Conservation (phyloP, 371 early-diverging fungal species). For the Haplosporangium sp. region DNA sequence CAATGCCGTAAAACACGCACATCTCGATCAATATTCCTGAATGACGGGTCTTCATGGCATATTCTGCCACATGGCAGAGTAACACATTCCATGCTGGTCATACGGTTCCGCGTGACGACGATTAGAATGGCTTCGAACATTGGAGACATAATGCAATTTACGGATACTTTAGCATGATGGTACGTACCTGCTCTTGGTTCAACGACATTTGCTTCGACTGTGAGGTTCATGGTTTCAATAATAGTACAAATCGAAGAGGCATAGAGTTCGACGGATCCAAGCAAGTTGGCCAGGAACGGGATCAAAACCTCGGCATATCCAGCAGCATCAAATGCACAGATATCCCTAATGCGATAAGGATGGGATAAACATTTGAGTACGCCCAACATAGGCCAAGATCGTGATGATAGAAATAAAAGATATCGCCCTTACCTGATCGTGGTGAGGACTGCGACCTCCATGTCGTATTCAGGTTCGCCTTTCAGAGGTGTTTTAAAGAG, state of each 20-base stretch:
- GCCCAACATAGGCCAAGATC: neutral
- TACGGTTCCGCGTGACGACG: neutral
- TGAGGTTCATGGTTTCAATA: slow-evolving; percentile 60
- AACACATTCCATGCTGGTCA: slow-evolving; percentile 61
- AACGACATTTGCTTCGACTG: slow-evolving; percentile 59
- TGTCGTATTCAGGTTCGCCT: slow-evolving; percentile 55
- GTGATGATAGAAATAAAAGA: neutral
- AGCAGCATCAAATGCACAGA: slow-evolving; percentile 57
- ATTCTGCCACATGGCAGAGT: slow-evolving; percentile 61
- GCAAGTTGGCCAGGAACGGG: slow-evolving; percentile 63
- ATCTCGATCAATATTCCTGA: slow-evolving; percentile 34
- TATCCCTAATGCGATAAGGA: slow-evolving; percentile 46
- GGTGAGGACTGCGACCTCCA: slow-evolving; percentile 65
- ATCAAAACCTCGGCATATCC: slow-evolving; percentile 65
- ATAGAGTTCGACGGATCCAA: slow-evolving; percentile 64
- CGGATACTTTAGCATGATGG: too few species aligned
- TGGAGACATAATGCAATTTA: neutral
- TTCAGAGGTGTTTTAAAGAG: slow-evolving; percentile 38
- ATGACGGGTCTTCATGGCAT: slow-evolving; percentile 49
- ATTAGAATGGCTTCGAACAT: neutral
- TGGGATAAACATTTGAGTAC: neutral
- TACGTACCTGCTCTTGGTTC: slow-evolving; percentile 63
- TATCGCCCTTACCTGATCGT: slow-evolving; percentile 55
- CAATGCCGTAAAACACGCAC: slow-evolving; percentile 63
- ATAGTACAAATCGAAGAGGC: slow-evolving; percentile 60